Evolutionary conservation across 805 yeast genomes (phyloP), one percentile per base, ranked within the genome.

Genomic region (Sporopachydermia quercuum): DNA sequence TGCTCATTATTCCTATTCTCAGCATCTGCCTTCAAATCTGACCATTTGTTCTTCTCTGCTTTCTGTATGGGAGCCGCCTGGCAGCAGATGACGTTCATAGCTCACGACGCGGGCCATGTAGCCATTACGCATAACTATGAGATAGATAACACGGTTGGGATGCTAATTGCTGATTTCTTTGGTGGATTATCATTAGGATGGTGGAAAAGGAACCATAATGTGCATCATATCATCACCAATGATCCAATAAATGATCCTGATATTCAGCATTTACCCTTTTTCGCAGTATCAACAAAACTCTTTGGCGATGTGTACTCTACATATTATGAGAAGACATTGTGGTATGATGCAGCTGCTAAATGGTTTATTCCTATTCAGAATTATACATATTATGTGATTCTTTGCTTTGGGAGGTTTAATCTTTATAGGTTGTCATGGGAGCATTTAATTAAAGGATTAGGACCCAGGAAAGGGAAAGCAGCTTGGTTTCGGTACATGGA

Each of bases 171-270:
- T 1, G 74, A 82, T 45, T 85, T 68, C 63, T 58, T 76, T 39
- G 96, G 96, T n/a, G 96, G 96, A 0, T 64, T 85, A 35, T 81
- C 94, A 37, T 53, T 84, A 15, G 94, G 94, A 2, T 85, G 96
- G 96, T 85, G 96, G 96, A 86, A 85, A 50, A 66, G 87, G 39
- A 85, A 82, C 57, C 96, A 85, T 58, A 85, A 85, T 54, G 93
- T 85, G n/a, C 96, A 85, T 57, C 96, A 85, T 55, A 60, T 85
- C 39, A 69, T 85, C 40, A 81, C 95, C n/a, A 85, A 85, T 56
- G 94, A 85, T 53, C 95, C 96, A 0, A 79, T 80, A 2, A 94
- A 86, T 53, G 96, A 85, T 51, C 96, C 96, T 0, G 96, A 85
- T 58, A 86, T 85, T 53, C 96, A 85, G 58, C 95, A 85, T 58